phyloP scores from a whole-genome alignment of 441 rosid genomes.

The Arabidopsis hybrid region DNA sequence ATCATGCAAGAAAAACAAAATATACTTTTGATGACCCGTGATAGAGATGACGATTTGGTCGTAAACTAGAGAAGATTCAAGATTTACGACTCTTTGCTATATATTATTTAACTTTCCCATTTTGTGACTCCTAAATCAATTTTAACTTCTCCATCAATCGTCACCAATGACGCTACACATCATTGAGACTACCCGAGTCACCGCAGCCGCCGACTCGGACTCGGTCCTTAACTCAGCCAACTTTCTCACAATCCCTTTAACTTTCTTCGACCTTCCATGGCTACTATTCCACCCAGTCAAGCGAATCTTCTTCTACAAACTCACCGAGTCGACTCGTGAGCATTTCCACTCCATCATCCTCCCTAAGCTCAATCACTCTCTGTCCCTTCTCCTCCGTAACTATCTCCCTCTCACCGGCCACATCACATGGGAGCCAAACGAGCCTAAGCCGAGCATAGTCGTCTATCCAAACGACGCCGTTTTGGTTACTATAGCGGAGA shows the following conservation, averaged over 20 bases:
- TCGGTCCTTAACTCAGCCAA: not conserved
- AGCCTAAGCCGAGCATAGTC: constrained; percentile 44
- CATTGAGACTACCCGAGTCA: constrained; percentile 30
- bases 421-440: constrained; percentile 37
- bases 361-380: constrained; percentile 46
- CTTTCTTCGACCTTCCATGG: constrained; percentile 43
- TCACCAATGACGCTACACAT: not conserved
- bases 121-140: not conserved
- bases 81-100: too few species aligned
- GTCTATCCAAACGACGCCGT: constrained; percentile 41
- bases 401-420: constrained; percentile 46
- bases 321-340: constrained; percentile 24
- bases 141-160: not conserved
- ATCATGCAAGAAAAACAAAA: too few species aligned
- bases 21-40: too few species aligned
- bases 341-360: constrained; percentile 39
- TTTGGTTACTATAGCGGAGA: constrained; percentile 45
- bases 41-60: too few species aligned
- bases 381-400: constrained; percentile 44
- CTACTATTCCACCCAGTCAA: constrained; percentile 35
- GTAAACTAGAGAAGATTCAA: too few species aligned
- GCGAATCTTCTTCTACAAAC: constrained; percentile 46
- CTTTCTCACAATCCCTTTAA: constrained; percentile 27
- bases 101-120: not conserved
- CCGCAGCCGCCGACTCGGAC: constrained; percentile 10